Conservation (phyloP, 805 yeast species). For the Komagataella kurtzmanii region DNA sequence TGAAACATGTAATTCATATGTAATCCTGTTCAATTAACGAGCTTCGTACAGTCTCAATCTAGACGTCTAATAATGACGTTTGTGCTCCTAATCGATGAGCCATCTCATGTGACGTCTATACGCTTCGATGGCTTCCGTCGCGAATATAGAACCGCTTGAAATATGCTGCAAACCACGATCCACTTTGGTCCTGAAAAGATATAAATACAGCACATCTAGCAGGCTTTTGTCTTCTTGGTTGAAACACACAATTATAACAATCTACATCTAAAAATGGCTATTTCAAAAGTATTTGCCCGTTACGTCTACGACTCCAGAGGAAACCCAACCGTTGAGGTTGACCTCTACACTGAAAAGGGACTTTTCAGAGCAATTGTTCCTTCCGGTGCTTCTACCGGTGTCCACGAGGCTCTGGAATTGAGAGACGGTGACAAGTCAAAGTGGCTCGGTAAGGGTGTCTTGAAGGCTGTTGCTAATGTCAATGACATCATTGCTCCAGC, state of each 20-base stretch:
- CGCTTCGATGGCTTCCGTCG: background rate
- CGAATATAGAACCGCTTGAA: background rate
- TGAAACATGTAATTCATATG: no score
- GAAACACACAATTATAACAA: background rate
- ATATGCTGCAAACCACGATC: background rate
- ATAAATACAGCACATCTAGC: background rate
- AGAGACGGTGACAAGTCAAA: slow-evolving; percentile 96
- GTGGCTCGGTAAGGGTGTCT: slow-evolving; percentile 98
- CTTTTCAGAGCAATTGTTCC: slow-evolving; percentile 95
- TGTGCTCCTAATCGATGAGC: background rate
- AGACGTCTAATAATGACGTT: background rate
- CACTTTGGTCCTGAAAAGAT: background rate
- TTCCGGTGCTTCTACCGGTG: slow-evolving; percentile 99
- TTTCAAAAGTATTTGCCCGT: slow-evolving; percentile 83
- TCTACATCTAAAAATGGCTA: slow-evolving; percentile 19
- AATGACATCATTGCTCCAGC: slow-evolving; percentile 94
- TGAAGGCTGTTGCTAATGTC: slow-evolving; percentile 93
- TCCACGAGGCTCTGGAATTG: slow-evolving; percentile 96
- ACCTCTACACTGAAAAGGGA: slow-evolving; percentile 85
- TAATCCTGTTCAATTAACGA: background rate
- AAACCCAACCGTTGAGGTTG: slow-evolving; percentile 99
- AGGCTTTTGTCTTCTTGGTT: background rate
- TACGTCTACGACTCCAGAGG: slow-evolving; percentile 99
- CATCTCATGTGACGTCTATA: background rate
- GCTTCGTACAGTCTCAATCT: background rate